Conservation (phyloP, 805 yeast species). For the Candida alai region DNA sequence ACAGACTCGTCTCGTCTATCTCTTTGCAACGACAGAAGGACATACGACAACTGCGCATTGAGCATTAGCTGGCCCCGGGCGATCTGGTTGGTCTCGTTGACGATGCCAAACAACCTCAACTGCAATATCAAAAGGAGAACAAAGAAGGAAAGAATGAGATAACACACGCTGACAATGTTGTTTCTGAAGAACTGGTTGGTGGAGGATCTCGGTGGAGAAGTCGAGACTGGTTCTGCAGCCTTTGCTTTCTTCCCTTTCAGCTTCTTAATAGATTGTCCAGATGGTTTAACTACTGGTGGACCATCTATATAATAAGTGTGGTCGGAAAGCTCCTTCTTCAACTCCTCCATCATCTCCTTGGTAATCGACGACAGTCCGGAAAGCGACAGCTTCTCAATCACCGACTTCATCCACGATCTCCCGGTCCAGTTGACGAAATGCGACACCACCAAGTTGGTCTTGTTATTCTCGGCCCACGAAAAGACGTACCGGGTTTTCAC, state of each 20-base stretch:
- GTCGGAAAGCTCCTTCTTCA: constrained; percentile 27
- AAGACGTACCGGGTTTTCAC: constrained; percentile 70
- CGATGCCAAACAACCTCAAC: constrained; percentile 14
- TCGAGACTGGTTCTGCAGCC: constrained; percentile 1
- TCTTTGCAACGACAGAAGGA: constrained; percentile 2
- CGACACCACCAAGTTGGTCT: constrained; percentile 60
- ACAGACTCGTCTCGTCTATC: constrained; percentile 2
- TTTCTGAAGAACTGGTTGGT: constrained; percentile 10
- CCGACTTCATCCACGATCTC: constrained; percentile 84
- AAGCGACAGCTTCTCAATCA: constrained; percentile 80
- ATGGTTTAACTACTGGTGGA: constrained; percentile 8
- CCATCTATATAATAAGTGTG: constrained; percentile 20
- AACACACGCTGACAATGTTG: constrained; percentile 15
- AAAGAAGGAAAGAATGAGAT: constrained; percentile 18
- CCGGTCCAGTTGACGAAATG: constrained; percentile 86
- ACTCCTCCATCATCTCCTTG: constrained; percentile 40
- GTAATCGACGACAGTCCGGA: constrained; percentile 75
- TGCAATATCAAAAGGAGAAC: constrained; percentile 19
- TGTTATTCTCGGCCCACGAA: constrained; percentile 68
- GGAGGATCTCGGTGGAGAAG: not conserved
- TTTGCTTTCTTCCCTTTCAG: constrained; percentile 6
- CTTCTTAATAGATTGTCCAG: not conserved
- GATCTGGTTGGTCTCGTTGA: constrained; percentile 22
- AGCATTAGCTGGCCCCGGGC: constrained; percentile 18
- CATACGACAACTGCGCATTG: constrained; percentile 14